Percentiles rank a stretch among this genome's conserved stretches.
phyloP scores from a whole-genome alignment of 2,329 filamentous ascomycete genomes.

The Nigrospora osmanthi region DNA sequence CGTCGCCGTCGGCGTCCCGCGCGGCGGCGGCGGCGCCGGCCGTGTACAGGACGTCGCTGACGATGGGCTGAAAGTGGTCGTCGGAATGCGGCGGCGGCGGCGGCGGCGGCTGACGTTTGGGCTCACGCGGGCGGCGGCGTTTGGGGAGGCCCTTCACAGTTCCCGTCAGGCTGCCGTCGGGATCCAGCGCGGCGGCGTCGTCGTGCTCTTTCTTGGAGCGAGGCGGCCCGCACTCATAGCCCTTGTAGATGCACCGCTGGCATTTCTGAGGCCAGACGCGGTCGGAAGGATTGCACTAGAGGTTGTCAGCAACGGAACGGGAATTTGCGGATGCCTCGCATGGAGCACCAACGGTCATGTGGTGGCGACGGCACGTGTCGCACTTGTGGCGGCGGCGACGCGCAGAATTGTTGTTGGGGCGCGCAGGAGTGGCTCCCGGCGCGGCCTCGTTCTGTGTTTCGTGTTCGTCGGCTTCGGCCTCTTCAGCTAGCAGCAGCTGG shows the following conservation, averaged over 20 bases:
- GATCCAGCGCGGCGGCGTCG: neutral
- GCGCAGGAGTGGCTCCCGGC: no score
- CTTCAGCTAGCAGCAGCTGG: no score
- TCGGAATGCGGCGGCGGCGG: neutral
- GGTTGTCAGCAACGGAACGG: no score
- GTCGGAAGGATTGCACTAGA: slow-evolving; percentile 3
- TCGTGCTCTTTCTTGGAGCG: slow-evolving; percentile 5
- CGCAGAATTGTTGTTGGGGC: no score
- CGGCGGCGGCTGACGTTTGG: neutral
- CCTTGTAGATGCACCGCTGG: slow-evolving; percentile 3
- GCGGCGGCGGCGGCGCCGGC: neutral
- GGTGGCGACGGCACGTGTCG: neutral
- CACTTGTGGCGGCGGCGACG: neutral
- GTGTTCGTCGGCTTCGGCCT: no score
- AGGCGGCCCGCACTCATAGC: slow-evolving; percentile 2
- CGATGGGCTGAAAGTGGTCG: no score
- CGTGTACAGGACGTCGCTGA: no score
- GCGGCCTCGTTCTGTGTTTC: no score
- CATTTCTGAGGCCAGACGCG: slow-evolving; percentile 6
- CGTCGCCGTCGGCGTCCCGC: neutral
- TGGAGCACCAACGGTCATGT: neutral
- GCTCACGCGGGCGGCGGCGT: no score
- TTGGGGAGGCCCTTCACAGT: neutral
- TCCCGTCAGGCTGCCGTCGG: neutral
- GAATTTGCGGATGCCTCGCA: no score